A percentile compares a stretch with the other conserved stretches of the same genome.
These are phyloP conservation scores for Biscutella laevigata DNA, from an alignment of 441 rosid species.

Conservation along the genomic window DNA sequence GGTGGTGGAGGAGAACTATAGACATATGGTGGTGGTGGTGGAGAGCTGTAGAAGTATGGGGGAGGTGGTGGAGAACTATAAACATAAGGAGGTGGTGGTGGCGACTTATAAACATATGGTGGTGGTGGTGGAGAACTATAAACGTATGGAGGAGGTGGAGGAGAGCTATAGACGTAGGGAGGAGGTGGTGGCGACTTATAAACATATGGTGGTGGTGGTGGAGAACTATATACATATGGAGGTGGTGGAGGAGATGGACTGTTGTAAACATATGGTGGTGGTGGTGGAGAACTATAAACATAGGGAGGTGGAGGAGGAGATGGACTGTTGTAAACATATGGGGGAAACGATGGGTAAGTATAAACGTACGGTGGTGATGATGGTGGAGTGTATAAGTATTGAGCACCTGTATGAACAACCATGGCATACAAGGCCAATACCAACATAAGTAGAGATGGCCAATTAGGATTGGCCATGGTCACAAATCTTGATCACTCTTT, in stretches of 20 bases:
- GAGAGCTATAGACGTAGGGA: not conserved
- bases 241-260: too few relatives aligned
- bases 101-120: not conserved
- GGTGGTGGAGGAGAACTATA: not conserved
- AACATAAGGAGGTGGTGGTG: not conserved
- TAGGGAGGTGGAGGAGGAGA: not conserved
- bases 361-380: conserved; percentile 8
- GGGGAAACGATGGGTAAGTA: not conserved
- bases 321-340: conserved; percentile 4
- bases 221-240: too few relatives aligned
- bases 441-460: conserved; percentile 16
- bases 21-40: too few relatives aligned
- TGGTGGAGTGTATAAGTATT: conserved; percentile 13
- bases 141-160: not conserved
- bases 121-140: not conserved
- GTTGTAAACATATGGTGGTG: not conserved
- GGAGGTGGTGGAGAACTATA: not conserved
- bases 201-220: not conserved
- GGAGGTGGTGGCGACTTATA: not conserved
- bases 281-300: not conserved
- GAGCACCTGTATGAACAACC: conserved; percentile 6
- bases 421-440: conserved; percentile 15
- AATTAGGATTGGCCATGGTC: conserved; percentile 17
- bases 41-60: not conserved
- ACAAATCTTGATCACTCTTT: not conserved